Percentiles rank a stretch among this genome's conserved stretches.
Evolutionary conservation across 2,329 filamentous ascomycete genomes (phyloP).

Genomic region (Aspergillus sp.): DNA sequence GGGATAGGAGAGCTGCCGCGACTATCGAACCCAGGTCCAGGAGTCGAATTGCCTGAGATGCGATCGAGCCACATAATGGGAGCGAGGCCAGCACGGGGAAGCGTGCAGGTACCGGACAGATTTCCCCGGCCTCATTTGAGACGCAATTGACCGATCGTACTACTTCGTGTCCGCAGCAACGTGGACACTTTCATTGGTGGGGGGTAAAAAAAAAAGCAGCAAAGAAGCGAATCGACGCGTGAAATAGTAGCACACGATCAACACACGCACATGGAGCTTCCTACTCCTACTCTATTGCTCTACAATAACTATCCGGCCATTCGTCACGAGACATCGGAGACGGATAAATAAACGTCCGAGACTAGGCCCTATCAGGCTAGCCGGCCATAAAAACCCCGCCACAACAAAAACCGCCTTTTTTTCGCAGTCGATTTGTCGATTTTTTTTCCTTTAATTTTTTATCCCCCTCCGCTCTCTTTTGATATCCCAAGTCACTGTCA

Average conservation of each 20-base stretch:
- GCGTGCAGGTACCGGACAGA: slow-evolving; percentile 7
- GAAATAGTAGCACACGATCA: slow-evolving; percentile 4
- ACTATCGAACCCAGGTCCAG: slow-evolving; percentile 54
- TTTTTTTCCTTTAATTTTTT: slow-evolving; percentile 14
- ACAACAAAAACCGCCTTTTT: slow-evolving; percentile 28
- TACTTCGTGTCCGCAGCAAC: no score
- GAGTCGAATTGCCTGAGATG: slow-evolving; percentile 64
- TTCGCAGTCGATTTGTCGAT: slow-evolving; percentile 19
- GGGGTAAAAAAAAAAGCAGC: neutral
- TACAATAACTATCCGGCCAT: no score
- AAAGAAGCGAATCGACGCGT: neutral
- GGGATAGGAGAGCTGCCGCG: slow-evolving; percentile 67
- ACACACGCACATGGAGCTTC: neutral
- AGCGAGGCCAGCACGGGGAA: slow-evolving; percentile 6
- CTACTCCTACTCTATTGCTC: no score
- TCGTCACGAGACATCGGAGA: neutral
- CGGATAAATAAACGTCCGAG: slow-evolving; percentile 3
- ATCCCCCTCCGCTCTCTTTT: slow-evolving; percentile 14
- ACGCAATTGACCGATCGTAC: neutral
- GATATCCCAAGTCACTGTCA: slow-evolving; percentile 12
- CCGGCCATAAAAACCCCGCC: slow-evolving; percentile 22
- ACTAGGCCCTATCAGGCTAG: slow-evolving; percentile 22
- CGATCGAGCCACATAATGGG: slow-evolving; percentile 80
- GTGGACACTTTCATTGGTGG: neutral
- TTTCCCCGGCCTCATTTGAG: slow-evolving; percentile 8